phyloP scores from a whole-genome alignment of 2,329 filamentous ascomycete genomes.

The Scorias spongiosa region DNA sequence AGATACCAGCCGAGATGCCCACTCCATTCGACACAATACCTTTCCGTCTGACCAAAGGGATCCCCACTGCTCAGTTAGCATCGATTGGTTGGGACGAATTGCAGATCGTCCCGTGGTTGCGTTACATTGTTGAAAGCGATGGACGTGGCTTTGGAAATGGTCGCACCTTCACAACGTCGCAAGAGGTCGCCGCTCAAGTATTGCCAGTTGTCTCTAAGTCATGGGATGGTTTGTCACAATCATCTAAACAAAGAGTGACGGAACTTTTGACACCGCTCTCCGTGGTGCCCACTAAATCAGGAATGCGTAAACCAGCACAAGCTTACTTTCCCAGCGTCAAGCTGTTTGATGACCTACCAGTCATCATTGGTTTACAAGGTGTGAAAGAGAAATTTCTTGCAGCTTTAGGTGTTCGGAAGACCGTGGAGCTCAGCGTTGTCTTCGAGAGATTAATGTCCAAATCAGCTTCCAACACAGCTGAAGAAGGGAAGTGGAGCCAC shows the following conservation, averaged over 20 bases:
- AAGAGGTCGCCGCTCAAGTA: slow-evolving; percentile 62
- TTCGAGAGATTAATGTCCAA: slow-evolving; percentile 68
- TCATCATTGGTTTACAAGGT: slow-evolving; percentile 57
- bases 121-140: slow-evolving; percentile 58
- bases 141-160: slow-evolving; percentile 44
- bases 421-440: slow-evolving; percentile 83
- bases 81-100: slow-evolving; percentile 76
- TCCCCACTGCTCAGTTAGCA: slow-evolving; percentile 54
- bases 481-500: slow-evolving; percentile 63
- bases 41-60: slow-evolving; percentile 60
- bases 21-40: slow-evolving; percentile 71
- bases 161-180: slow-evolving; percentile 54
- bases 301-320: slow-evolving; percentile 73
- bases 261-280: slow-evolving; percentile 51
- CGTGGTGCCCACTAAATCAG: slow-evolving; percentile 77
- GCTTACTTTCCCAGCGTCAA: slow-evolving; percentile 90
- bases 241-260: slow-evolving; percentile 50
- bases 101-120: slow-evolving; percentile 72
- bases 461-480: slow-evolving; percentile 31
- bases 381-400: slow-evolving; percentile 84
- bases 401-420: slow-evolving; percentile 81
- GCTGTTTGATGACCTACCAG: slow-evolving; percentile 83
- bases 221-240: slow-evolving; percentile 64
- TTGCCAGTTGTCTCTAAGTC: slow-evolving; percentile 71
- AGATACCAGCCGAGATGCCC: slow-evolving; percentile 68